Base-by-base conservation (phyloP, 495 filamentous ascomycete species). In the Aspergillus carlsbadensis region DNA sequence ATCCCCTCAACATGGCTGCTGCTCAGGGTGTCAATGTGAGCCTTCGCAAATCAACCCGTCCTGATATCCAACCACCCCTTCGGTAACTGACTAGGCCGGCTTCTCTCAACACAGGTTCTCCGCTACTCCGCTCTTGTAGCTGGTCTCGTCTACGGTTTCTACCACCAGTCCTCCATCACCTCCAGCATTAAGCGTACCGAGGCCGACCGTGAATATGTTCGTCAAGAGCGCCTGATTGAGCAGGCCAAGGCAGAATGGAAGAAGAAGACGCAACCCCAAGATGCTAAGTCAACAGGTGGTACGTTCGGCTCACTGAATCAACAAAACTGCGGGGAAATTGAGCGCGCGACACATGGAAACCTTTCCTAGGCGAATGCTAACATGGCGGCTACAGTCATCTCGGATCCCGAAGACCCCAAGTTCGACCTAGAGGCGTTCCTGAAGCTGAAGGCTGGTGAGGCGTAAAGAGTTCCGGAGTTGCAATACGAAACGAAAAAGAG, bases 391-490 rank as follows among this genome's bases (percentile, higher is more conserved):
- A 61, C 70, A 96, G 90, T 92, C 57, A 85, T 93, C 74, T 85
- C 87, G 69, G 89, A 98, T 74, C 87, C 88, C 48, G 82, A 85
- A 57, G 86, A 92, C 69, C 82, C 89, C 60, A 86, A 87, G 61
- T 98, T 97, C 78, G 91, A 98, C 70, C 78, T 97, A 50, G 92
- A 96, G 77, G 84, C 86, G 43, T 92, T 84, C 73, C 67, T 96
- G 67, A 84, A 85, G 57, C 74, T 81, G 61, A 80, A 91, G 61
- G 76, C 78, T 40, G 78, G 78, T 52, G 76, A 82, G 68, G 75
- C 78, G 73, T 82, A 75, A 70, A 75, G 45, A 31, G 36, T 17
- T 18, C 59, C 60, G 55, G 60, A 68, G 43, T 45, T 58, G 65
- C 63, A 70, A 40, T 6, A 48, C 39, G 4, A 48, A 56, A 48